Conservation (phyloP, 495 filamentous ascomycete species). For the Daldinia bambusicola region DNA sequence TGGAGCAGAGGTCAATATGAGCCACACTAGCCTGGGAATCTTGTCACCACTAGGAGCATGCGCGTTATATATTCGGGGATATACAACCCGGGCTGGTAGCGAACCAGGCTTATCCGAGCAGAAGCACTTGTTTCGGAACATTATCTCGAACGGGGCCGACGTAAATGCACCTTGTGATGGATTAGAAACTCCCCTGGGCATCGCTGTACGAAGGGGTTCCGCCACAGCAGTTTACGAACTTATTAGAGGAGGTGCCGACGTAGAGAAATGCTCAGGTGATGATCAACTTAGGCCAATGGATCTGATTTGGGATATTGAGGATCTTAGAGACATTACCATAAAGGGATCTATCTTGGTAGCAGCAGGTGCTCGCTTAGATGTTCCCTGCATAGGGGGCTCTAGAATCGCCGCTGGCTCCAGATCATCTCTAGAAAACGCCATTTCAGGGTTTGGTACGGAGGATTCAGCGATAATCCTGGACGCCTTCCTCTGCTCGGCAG, state of each 20-base stretch:
- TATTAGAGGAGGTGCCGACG: conserved; percentile 25
- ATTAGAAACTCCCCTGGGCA: conserved; percentile 12
- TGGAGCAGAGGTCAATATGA: conserved; percentile 16
- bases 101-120: background rate
- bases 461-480: background rate
- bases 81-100: too few species aligned
- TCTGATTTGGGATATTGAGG: background rate
- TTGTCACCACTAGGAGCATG: conserved; percentile 12
- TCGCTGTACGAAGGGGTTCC: conserved; percentile 10
- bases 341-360: conserved; percentile 21
- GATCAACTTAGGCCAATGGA: conserved; percentile 11
- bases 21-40: background rate
- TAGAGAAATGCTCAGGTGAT: background rate
- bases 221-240: conserved; percentile 8
- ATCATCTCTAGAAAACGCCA: conserved; percentile 12
- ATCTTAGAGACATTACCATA: background rate
- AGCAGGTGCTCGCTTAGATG: conserved; percentile 29
- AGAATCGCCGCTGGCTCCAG: background rate
- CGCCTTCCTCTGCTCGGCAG: conserved; percentile 3
- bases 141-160: conserved; percentile 13
- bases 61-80: background rate
- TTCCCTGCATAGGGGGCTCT: too few species aligned
- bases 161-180: background rate
- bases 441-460: background rate
- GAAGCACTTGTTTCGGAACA: background rate